Evolutionary conservation across 371 early-diverging fungal species (phyloP).

Genomic region (Mucor sp.): DNA sequence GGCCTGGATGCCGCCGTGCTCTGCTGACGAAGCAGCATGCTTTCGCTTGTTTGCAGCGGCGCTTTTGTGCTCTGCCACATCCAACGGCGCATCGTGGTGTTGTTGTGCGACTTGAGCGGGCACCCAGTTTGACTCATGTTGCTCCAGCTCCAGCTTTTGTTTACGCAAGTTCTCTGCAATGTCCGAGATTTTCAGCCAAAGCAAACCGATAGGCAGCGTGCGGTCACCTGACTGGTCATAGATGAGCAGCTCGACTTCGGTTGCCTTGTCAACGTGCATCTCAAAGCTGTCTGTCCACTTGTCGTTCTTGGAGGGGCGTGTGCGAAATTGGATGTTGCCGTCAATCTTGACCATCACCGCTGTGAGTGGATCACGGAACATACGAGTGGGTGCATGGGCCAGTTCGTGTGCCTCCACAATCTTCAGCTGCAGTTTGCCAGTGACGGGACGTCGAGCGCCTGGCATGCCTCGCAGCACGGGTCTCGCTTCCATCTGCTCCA

Average conservation of each 20-base stretch:
- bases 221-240: slow-evolving; percentile 71
- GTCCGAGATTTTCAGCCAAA: slow-evolving; percentile 83
- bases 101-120: slow-evolving; percentile 39
- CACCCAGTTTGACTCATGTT: slow-evolving; percentile 46
- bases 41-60: neutral
- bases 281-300: slow-evolving; percentile 82
- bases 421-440: slow-evolving; percentile 70
- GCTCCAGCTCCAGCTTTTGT: slow-evolving; percentile 55
- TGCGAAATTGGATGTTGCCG: slow-evolving; percentile 72
- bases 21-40: slow-evolving; percentile 7
- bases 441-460: slow-evolving; percentile 67
- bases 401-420: slow-evolving; percentile 67
- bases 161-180: slow-evolving; percentile 74
- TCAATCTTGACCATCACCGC: slow-evolving; percentile 83
- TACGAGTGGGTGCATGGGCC: slow-evolving; percentile 67
- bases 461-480: slow-evolving; percentile 31
- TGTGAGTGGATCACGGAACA: slow-evolving; percentile 60
- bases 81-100: slow-evolving; percentile 12
- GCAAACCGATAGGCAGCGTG: slow-evolving; percentile 68
- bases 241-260: slow-evolving; percentile 85
- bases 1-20: slow-evolving; percentile 54
- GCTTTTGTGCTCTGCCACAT: neutral
- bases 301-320: slow-evolving; percentile 63
- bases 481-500: slow-evolving; percentile 6
- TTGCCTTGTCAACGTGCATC: slow-evolving; percentile 81